Evolutionary conservation across 139 green algal genomes (phyloP), one percentile per base, ranked within the genome.

Genomic region (Haematococcus lacustris): DNA sequence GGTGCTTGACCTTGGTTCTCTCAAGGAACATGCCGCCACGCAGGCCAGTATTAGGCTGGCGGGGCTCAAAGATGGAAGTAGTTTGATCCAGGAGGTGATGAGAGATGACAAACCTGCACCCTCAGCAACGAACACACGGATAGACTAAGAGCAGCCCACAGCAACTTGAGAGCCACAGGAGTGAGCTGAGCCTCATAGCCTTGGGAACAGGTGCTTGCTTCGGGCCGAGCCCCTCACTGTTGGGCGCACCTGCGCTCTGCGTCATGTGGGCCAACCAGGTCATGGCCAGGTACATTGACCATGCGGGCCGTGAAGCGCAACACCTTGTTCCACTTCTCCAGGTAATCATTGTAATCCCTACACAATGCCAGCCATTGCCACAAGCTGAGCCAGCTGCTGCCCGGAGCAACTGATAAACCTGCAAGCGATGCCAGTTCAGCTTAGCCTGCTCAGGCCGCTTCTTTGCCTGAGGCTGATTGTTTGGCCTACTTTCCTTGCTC

Each of bases 21-120:
- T 95, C 90, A 60, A 97, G 82, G 79, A 90, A 96, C 68, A 87
- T 91, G 67, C 92, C 91, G 7, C 89, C 87, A 26, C 78, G 51
- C 38, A 94, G 82, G 74, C 90, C 90, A 23, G 68, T 85, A 78
- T 94, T 96, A n/a, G 69, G 68, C 43, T 76, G 47, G 2, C 83
- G 81, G 0, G 85, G 87, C 88, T 97, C 92, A 71, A 88, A 97
- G 63, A 97, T 85, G 2, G 67, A 66, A 17, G 85, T 51, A 25
- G 86, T 94, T 73, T 89, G 73, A 70, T 96, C 88, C 1, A 84
- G 78, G 43, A 87, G 39, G 73, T 89, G 91, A 81, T 89, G 94
- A 2, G 79, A 88, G 38, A 97, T 0, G 59, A 97, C 83, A 76
- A 97, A 96, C n/a, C 79, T 76, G 65, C 78, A 57, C 47, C 21